phyloP scores from a whole-genome alignment of 768 basidiomycete genomes.

The Rhizopogon sp. region DNA sequence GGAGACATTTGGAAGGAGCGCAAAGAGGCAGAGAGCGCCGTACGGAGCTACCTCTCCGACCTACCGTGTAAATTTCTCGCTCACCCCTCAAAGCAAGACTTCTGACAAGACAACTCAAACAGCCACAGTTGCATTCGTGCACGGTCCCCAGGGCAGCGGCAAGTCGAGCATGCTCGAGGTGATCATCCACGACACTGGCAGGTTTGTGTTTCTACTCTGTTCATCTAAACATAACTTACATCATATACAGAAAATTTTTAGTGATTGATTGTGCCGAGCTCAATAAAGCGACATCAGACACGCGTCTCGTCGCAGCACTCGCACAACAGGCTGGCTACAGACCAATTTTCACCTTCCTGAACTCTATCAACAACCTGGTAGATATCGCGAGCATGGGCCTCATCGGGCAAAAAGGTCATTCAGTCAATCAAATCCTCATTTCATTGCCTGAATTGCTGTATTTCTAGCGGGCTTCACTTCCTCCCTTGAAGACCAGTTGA shows the following conservation, averaged over 20 bases:
- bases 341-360: constrained; percentile 83
- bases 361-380: constrained; percentile 75
- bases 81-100: background rate
- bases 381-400: constrained; percentile 90
- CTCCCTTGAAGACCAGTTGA: constrained; percentile 77
- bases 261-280: constrained; percentile 83
- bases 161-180: constrained; percentile 57
- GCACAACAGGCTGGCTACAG: constrained; percentile 85
- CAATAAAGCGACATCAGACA: constrained; percentile 63
- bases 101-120: constrained; percentile 9
- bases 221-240: background rate
- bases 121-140: constrained; percentile 76
- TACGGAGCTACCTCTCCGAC: constrained; percentile 73
- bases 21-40: constrained; percentile 61
- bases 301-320: constrained; percentile 58
- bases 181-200: constrained; percentile 46
- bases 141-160: constrained; percentile 82
- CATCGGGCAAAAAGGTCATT: constrained; percentile 88
- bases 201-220: constrained; percentile 31
- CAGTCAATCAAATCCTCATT: constrained; percentile 27
- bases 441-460: background rate
- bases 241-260: constrained; percentile 51
- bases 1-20: constrained; percentile 81
- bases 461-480: constrained; percentile 73
- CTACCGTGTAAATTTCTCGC: constrained; percentile 51